phyloP scores from a whole-genome alignment of 176 grass and related monocot genomes.

The Eleusine coracana region DNA sequence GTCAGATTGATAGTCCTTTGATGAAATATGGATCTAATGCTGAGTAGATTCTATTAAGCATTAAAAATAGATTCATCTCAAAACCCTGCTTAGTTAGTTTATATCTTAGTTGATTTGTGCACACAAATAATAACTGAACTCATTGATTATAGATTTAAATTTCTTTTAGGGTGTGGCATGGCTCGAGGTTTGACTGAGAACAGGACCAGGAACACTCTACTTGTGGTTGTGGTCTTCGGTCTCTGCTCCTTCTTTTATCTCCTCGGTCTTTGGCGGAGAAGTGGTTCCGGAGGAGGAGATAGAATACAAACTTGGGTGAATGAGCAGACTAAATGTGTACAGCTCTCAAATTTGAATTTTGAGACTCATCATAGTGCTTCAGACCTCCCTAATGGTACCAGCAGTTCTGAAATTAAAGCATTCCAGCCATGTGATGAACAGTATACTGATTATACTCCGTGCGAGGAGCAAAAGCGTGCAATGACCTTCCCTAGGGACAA shows the following conservation, averaged over 20 bases:
- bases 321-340: conserved; percentile 65
- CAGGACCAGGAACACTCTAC: conserved; percentile 57
- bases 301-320: conserved; percentile 61
- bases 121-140: not conserved
- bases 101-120: not conserved
- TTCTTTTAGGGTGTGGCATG: conserved; percentile 51
- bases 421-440: conserved; percentile 65
- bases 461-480: conserved; percentile 72
- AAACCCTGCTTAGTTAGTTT: not conserved
- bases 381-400: conserved; percentile 37
- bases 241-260: conserved; percentile 83
- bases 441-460: conserved; percentile 92
- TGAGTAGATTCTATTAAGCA: not conserved
- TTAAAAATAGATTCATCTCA: not conserved
- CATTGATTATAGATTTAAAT: conserved; percentile 16
- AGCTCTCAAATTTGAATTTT: conserved; percentile 60
- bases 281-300: conserved; percentile 75
- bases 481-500: conserved; percentile 76
- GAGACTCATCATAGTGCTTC: conserved; percentile 72
- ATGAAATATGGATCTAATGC: not conserved
- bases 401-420: conserved; percentile 33
- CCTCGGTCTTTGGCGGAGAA: conserved; percentile 67
- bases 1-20: not conserved
- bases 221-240: conserved; percentile 55
- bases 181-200: conserved; percentile 58